Evolutionary conservation across 805 yeast genomes (phyloP), one percentile per base, ranked within the genome.

Genomic region (Myxozyma melibiosi): DNA sequence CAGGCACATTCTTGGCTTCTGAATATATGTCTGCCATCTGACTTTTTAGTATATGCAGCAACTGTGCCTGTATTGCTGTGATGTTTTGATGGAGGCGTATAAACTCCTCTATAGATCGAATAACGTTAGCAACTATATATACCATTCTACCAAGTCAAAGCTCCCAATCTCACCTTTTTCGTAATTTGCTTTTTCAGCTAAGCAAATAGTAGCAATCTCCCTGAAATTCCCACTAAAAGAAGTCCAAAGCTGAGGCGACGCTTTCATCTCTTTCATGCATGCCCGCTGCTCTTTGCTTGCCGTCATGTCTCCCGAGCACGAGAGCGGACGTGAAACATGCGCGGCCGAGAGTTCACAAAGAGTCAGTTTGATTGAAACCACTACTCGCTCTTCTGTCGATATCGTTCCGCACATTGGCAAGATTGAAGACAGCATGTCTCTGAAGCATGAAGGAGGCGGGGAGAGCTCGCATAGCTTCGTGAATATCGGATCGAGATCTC

Each of bases 171-270:
- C 9, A 56, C 61, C 61, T 35, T 52, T 47, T 18, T 59, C 63
- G 41, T 59, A 48, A 38, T 52, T 43, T 28, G 27, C 27, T 28
- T 55, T 31, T 24, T 59, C 63, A 20, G 58, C 54, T 8, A 50
- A 33, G 27, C 67, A 64, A 13, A 63, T 22, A 7, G 57, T 44
- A 20, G 52, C 57, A 33, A 64, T 45, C 8, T 66, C 50, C 24
- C 62, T 47, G 41, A 61, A 62, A 25, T 64, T 63, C 7, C 63
- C 65, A 42, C 65, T 63, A 37, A 64, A 64, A 8, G 67, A 63
- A 2, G 67, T 61, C 67, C 67, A 64, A 47, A 57, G 48, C 43
- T 64, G 67, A 7, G 67, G 66, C 27, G 54, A 44, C 7, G 33
- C 37, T 24, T 61, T 40, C 35, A 64, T 28, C 18, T 33, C 51